Evolutionary conservation across 352 stramenopile genomes (phyloP).

Genomic region (Pythium biforme): DNA sequence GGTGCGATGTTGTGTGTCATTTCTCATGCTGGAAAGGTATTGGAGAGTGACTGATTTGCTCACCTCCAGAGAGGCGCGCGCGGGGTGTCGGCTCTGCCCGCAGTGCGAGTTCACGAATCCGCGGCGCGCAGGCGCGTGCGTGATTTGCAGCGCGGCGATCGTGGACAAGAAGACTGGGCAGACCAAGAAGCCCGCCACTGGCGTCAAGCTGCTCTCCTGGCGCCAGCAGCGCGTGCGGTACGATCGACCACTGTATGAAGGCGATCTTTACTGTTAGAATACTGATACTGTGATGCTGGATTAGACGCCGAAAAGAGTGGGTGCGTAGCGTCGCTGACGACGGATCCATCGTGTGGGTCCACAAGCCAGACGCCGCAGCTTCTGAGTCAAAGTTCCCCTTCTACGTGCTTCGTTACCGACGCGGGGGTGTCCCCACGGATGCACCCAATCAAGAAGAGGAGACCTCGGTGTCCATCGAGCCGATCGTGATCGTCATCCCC

Average conservation of each 20-base stretch:
- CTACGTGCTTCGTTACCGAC: constrained; percentile 13
- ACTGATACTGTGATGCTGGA: not conserved
- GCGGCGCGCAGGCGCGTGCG: constrained; percentile 17
- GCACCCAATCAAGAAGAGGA: not conserved
- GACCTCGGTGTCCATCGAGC: not conserved
- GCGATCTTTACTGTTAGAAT: not conserved
- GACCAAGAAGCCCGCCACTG: not conserved
- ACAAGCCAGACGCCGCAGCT: not conserved
- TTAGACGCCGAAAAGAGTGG: constrained; percentile 23
- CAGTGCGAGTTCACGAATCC: constrained; percentile 27
- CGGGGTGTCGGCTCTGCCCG: constrained; percentile 14
- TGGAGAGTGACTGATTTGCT: not conserved
- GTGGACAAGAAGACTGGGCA: constrained; percentile 1
- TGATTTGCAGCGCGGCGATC: constrained; percentile 20
- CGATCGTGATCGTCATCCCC: constrained; percentile 23
- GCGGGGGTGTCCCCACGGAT: not conserved
- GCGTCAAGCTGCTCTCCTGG: constrained; percentile 14
- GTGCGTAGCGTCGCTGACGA: constrained; percentile 3
- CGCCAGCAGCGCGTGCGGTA: constrained; percentile 22
- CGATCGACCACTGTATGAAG: not conserved
- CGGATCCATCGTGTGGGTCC: constrained; percentile 15
- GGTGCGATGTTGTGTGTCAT: constrained; percentile 7
- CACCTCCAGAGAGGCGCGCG: constrained; percentile 14
- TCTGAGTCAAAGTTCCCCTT: not conserved
- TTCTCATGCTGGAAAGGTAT: too few relatives aligned